A percentile compares a stretch with the other conserved stretches of the same genome.
Conservation (phyloP, 306 rosid species). For the Cucumis sativus region DNA sequence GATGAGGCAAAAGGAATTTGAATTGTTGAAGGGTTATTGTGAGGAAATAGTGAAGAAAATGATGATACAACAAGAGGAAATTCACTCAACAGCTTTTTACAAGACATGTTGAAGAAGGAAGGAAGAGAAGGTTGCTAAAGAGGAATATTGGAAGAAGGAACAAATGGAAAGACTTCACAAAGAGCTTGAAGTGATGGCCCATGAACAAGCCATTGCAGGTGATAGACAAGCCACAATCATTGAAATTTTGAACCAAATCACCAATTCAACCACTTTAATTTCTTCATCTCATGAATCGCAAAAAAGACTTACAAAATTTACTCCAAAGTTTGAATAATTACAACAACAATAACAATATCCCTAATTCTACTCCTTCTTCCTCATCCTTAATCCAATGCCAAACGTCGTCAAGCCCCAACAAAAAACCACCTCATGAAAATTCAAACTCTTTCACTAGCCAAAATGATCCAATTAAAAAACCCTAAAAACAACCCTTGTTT, state of each 20-base stretch:
- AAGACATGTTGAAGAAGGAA: slow-evolving; percentile 67
- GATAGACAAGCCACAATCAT: slow-evolving; percentile 55
- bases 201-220: slow-evolving; percentile 48
- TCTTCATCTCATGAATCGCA: not conserved
- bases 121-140: slow-evolving; percentile 47
- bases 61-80: slow-evolving; percentile 73
- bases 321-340: not conserved
- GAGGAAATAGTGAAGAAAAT: slow-evolving; percentile 52
- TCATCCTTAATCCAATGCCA: slow-evolving; percentile 10
- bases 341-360: not conserved
- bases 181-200: slow-evolving; percentile 63
- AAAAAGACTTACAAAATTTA: not conserved
- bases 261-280: slow-evolving; percentile 10
- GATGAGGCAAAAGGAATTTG: slow-evolving; percentile 24
- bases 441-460: slow-evolving; percentile 10
- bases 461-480: slow-evolving; percentile 19
- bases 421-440: not conserved
- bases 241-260: slow-evolving; percentile 46
- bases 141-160: slow-evolving; percentile 73
- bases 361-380: slow-evolving; percentile 3
- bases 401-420: slow-evolving; percentile 5
- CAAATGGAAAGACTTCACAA: slow-evolving; percentile 60
- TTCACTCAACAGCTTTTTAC: slow-evolving; percentile 47
- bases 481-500: slow-evolving; percentile 28
- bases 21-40: slow-evolving; percentile 52